phyloP scores from a whole-genome alignment of 441 rosid species.

The Pelargonium citronellum region DNA sequence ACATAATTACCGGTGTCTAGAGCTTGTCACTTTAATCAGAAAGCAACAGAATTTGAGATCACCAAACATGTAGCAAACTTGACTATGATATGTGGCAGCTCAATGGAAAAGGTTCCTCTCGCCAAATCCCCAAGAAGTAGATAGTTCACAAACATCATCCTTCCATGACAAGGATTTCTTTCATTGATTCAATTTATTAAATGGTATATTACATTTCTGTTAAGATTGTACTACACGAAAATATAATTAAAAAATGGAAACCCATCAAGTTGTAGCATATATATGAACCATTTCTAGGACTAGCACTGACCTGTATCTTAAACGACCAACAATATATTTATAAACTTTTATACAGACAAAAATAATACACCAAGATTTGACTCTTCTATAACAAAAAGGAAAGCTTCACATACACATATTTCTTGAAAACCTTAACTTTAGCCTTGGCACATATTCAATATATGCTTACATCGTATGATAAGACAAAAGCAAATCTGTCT shows the following conservation, averaged over 20 bases:
- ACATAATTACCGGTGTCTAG: not conserved
- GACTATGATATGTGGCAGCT: conserved; percentile 1
- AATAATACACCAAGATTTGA: not conserved
- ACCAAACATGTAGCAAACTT: conserved; percentile 11
- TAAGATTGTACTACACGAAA: not conserved
- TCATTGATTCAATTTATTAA: not conserved
- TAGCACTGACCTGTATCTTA: not conserved
- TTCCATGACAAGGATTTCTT: conserved; percentile 9
- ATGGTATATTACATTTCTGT: conserved; percentile 2
- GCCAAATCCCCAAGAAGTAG: not conserved
- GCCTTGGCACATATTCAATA: not conserved
- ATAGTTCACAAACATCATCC: conserved; percentile 1
- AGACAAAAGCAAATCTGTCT: not conserved
- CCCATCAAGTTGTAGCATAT: conserved; percentile 3
- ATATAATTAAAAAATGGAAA: not conserved
- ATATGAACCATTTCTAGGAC: not conserved
- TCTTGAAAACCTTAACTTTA: no score
- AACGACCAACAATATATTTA: not conserved
- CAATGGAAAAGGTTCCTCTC: not conserved
- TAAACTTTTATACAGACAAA: not conserved
- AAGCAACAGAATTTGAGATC: conserved; percentile 9
- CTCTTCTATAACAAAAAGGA: not conserved
- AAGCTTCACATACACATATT: not conserved
- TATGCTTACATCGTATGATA: not conserved
- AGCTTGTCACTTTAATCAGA: conserved; percentile 8